These are phyloP conservation scores for Colletotrichum phormii DNA, from an alignment of 2,329 filamentous ascomycete species.

Conservation along the genomic window DNA sequence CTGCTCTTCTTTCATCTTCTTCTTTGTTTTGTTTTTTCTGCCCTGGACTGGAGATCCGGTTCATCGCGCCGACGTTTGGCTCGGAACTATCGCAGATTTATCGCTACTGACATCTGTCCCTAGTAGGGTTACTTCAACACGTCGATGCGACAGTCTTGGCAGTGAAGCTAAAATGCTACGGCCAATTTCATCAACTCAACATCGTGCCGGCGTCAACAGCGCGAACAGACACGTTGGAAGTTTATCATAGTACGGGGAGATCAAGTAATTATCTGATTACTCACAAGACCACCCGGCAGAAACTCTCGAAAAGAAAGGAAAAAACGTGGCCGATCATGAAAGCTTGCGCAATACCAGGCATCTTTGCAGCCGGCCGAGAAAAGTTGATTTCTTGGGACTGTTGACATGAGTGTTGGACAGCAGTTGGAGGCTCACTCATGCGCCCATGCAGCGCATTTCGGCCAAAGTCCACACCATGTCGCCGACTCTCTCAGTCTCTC, in stretches of 20 bases:
- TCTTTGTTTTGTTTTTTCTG: not conserved
- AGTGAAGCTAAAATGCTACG: not conserved
- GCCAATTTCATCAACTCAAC: not conserved
- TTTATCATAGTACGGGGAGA: not conserved
- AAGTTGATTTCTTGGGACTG: not conserved
- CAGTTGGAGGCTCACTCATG: not conserved
- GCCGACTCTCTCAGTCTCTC: not conserved
- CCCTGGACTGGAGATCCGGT: constrained; percentile 14
- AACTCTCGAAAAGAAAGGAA: not conserved
- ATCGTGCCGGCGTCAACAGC: not conserved
- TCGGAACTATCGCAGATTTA: constrained; percentile 21
- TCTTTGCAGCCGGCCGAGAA: constrained; percentile 8
- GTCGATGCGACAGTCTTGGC: not conserved
- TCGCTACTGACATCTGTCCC: not conserved
- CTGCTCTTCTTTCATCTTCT: not conserved
- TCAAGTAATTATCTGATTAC: not conserved
- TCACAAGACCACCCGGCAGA: not conserved
- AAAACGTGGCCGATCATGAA: not conserved
- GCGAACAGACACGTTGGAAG: not conserved
- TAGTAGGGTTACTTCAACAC: constrained; percentile 6
- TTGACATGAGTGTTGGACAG: not conserved
- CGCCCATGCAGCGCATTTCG: not conserved
- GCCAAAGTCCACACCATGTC: not conserved
- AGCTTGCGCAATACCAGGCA: constrained; percentile 14
- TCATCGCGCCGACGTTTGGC: not conserved